phyloP scores from a whole-genome alignment of 768 basidiomycete species.

The Boletus edulis region DNA sequence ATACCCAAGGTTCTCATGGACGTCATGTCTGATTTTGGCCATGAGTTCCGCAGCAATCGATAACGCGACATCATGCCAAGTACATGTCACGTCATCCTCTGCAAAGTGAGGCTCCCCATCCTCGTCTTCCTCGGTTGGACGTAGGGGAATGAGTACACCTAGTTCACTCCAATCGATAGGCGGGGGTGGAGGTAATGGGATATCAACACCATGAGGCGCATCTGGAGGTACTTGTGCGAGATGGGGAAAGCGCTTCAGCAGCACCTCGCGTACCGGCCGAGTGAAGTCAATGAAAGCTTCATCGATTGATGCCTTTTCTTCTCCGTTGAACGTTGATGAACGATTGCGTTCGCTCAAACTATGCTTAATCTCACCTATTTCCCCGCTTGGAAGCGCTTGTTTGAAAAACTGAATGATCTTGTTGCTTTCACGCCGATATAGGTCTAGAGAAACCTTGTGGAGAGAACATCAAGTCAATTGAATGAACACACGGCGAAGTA shows the following conservation, averaged over 20 bases:
- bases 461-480: neutral
- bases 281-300: slow-evolving; percentile 96
- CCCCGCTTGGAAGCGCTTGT: slow-evolving; percentile 71
- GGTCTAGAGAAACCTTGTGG: slow-evolving; percentile 82
- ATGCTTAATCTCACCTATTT: slow-evolving; percentile 60
- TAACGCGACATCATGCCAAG: slow-evolving; percentile 93
- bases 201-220: slow-evolving; percentile 70
- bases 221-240: slow-evolving; percentile 68
- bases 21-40: slow-evolving; percentile 65
- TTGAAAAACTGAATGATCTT: slow-evolving; percentile 86
- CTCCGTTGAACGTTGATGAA: neutral
- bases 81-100: slow-evolving; percentile 38
- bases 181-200: slow-evolving; percentile 72
- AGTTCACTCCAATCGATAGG: slow-evolving; percentile 56
- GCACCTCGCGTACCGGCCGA: slow-evolving; percentile 66
- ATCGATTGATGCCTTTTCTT: slow-evolving; percentile 97
- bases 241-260: slow-evolving; percentile 76
- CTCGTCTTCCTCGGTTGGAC: slow-evolving; percentile 31
- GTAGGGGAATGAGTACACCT: slow-evolving; percentile 62
- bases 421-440: slow-evolving; percentile 85
- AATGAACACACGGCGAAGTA: neutral
- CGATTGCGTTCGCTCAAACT: neutral
- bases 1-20: slow-evolving; percentile 75
- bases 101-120: slow-evolving; percentile 8
- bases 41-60: slow-evolving; percentile 88